Evolutionary conservation across 352 stramenopile genomes (phyloP).

Genomic region (Phytophthora kernoviae): DNA sequence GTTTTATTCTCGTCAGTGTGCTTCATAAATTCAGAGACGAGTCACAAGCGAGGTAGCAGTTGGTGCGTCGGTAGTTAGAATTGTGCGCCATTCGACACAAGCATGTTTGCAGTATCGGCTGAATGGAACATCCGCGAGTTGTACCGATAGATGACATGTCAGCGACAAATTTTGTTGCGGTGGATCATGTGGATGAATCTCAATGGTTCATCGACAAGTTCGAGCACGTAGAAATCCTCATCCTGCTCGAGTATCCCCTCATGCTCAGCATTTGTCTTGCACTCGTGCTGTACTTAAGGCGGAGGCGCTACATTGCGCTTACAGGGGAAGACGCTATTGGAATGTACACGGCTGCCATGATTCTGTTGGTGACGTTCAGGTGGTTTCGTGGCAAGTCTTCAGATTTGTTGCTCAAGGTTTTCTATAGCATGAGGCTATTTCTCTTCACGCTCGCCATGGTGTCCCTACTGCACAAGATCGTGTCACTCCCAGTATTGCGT

Average conservation of each 20-base stretch:
- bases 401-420: constrained; percentile 38
- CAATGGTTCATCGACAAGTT: constrained; percentile 33
- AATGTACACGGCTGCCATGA: constrained; percentile 41
- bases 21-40: background rate
- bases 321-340: constrained; percentile 45
- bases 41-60: background rate
- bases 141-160: background rate
- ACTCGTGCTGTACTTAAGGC: constrained; percentile 60
- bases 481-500: constrained; percentile 48
- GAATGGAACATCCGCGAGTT: background rate
- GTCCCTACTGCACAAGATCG: constrained; percentile 65
- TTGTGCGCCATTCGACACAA: background rate
- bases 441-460: constrained; percentile 53
- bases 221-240: constrained; percentile 43
- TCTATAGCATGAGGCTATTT: constrained; percentile 62
- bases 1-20: constrained; percentile 15
- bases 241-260: constrained; percentile 48
- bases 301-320: constrained; percentile 58
- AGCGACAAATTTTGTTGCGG: background rate
- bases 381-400: constrained; percentile 38
- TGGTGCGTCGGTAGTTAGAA: no score
- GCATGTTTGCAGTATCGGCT: background rate
- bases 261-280: constrained; percentile 48
- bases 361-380: constrained; percentile 25
- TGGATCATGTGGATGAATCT: constrained; percentile 7